Conservation (phyloP, 2,329 filamentous ascomycete genomes). For the Metarhizium brunneum region DNA sequence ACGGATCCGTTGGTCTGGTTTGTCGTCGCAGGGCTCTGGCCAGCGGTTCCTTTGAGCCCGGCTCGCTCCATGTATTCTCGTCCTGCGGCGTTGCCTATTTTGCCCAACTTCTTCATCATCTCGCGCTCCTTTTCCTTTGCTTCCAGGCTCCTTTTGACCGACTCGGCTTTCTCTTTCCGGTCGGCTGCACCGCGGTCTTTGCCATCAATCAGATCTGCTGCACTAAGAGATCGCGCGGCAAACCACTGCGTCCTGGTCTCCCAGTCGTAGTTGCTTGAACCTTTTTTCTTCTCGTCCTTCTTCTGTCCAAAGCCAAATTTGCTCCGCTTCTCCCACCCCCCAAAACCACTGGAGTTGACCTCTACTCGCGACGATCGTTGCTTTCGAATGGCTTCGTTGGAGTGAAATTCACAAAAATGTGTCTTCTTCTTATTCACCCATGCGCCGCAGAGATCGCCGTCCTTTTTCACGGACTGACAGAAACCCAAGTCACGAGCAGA, state of each 20-base stretch:
- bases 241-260: conserved; percentile 50
- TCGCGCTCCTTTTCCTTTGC: conserved; percentile 64
- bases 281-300: conserved; percentile 11
- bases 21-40: not conserved
- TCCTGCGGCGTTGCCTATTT: conserved; percentile 56
- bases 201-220: conserved; percentile 57
- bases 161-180: conserved; percentile 54
- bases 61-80: conserved; percentile 56
- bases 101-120: conserved; percentile 57
- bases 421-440: conserved; percentile 89
- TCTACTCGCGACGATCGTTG: conserved; percentile 60
- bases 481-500: conserved; percentile 76
- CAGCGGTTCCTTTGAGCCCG: conserved; percentile 12
- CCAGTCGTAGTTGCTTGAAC: conserved; percentile 42
- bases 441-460: conserved; percentile 67
- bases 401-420: conserved; percentile 86
- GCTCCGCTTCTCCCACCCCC: conserved; percentile 20
- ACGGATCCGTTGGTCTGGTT: conserved; percentile 1
- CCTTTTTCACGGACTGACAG: conserved; percentile 76
- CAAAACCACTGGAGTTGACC: conserved; percentile 59
- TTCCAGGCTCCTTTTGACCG: conserved; percentile 53
- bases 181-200: conserved; percentile 48
- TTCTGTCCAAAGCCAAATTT: conserved; percentile 13
- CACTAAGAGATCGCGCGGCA: conserved; percentile 38
- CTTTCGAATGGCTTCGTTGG: conserved; percentile 71